Evolutionary conservation across 2,329 filamentous ascomycete species (phyloP).

Genomic region (Setomelanomma holmii): DNA sequence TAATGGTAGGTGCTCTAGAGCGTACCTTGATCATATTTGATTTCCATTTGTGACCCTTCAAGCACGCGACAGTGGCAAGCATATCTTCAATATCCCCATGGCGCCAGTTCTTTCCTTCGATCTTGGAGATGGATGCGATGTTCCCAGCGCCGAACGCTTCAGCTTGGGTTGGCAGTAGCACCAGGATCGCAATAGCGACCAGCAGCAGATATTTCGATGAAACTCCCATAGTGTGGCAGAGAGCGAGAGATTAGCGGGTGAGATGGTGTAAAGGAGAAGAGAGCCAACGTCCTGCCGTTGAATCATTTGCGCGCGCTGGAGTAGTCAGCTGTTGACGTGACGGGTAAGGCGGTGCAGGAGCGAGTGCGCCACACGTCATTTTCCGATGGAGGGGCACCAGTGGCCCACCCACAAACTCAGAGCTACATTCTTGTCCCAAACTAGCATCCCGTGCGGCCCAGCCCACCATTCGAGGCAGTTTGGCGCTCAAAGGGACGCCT

Average conservation of each 20-base stretch:
- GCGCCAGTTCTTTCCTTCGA: slow-evolving; percentile 59
- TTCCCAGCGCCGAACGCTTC: slow-evolving; percentile 59
- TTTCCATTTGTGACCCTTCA: slow-evolving; percentile 52
- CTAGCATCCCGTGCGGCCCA: neutral
- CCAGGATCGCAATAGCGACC: slow-evolving; percentile 45
- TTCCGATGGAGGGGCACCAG: neutral
- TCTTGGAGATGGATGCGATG: slow-evolving; percentile 47
- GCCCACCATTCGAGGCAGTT: neutral
- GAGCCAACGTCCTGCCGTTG: neutral
- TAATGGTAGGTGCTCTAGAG: neutral
- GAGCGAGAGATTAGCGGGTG: neutral
- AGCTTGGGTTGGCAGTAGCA: slow-evolving; percentile 45
- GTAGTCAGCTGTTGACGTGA: slow-evolving; percentile 6
- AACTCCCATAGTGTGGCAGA: slow-evolving; percentile 35
- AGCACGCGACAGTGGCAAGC: slow-evolving; percentile 57
- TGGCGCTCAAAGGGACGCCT: neutral
- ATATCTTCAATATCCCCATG: slow-evolving; percentile 62
- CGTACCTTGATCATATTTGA: slow-evolving; percentile 55
- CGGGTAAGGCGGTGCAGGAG: slow-evolving; percentile 5
- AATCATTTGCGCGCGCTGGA: neutral
- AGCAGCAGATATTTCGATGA: slow-evolving; percentile 45
- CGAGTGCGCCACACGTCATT: slow-evolving; percentile 7
- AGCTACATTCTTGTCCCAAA: neutral
- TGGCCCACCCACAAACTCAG: slow-evolving; percentile 1
- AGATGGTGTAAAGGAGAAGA: slow-evolving; percentile 10